phyloP scores from a whole-genome alignment of 2,329 filamentous ascomycete genomes.

The Monosporascus sp. region DNA sequence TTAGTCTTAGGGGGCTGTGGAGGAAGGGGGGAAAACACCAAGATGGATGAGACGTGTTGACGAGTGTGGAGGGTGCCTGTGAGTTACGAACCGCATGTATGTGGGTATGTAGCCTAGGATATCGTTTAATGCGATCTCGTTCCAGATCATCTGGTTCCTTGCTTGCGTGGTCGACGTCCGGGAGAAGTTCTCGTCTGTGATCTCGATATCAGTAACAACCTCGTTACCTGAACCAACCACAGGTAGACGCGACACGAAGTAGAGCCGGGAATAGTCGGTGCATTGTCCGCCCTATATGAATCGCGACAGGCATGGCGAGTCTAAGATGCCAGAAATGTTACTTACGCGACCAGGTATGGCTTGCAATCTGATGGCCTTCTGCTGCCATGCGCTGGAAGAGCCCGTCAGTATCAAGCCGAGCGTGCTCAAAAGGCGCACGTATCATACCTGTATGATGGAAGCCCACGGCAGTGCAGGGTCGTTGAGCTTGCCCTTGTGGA shows the following conservation, averaged over 20 bases:
- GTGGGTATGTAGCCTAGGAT: slow-evolving; percentile 29
- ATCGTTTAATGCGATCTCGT: slow-evolving; percentile 28
- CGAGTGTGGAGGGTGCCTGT: no score
- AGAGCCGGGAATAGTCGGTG: no score
- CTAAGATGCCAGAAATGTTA: not conserved
- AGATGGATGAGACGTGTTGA: no score
- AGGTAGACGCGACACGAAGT: no score
- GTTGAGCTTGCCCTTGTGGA: slow-evolving; percentile 46
- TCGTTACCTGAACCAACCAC: not conserved
- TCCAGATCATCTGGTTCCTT: slow-evolving; percentile 27
- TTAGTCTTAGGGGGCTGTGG: not conserved
- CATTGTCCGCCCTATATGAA: no score
- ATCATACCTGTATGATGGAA: slow-evolving; percentile 22
- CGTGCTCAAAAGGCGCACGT: not conserved
- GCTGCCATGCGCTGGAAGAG: slow-evolving; percentile 26
- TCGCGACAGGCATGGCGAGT: no score
- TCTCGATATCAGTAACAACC: not conserved
- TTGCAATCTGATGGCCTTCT: slow-evolving; percentile 28
- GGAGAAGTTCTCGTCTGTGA: slow-evolving; percentile 24
- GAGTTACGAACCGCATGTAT: slow-evolving; percentile 23
- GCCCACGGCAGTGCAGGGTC: slow-evolving; percentile 29
- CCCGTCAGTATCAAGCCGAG: slow-evolving; percentile 7
- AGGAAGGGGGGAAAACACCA: no score
- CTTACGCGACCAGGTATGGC: slow-evolving; percentile 26
- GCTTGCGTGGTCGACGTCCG: slow-evolving; percentile 22